phyloP scores from a whole-genome alignment of 176 grass and related monocot species.

The Zoysia japonica region DNA sequence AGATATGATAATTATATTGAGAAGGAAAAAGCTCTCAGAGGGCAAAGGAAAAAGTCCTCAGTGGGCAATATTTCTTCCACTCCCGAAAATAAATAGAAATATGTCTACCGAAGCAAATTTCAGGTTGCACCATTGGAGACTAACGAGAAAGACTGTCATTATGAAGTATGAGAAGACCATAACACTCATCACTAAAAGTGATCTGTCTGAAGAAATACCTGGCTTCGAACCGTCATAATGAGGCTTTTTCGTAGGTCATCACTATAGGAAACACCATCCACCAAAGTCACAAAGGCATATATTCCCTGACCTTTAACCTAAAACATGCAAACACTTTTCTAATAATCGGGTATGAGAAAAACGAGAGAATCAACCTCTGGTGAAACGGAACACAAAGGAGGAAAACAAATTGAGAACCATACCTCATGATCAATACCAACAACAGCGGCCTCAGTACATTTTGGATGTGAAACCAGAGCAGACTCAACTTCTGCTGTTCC shows the following conservation, averaged over 20 bases:
- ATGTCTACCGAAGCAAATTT: neutral
- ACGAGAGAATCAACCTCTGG: neutral
- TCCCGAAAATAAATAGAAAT: neutral
- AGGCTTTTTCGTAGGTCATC: constrained; percentile 92
- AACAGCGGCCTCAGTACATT: constrained; percentile 90
- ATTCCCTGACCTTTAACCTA: constrained; percentile 98
- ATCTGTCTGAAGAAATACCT: constrained; percentile 53
- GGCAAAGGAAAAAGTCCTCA: neutral
- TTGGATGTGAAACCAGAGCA: constrained; percentile 88
- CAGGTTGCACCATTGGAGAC: neutral
- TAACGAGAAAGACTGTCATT: neutral
- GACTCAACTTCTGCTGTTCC: constrained; percentile 98
- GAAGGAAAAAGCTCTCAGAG: neutral
- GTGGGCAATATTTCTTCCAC: neutral
- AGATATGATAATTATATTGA: neutral
- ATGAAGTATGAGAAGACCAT: neutral
- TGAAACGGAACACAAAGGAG: neutral
- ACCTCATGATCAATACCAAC: constrained; percentile 99
- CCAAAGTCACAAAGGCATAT: constrained; percentile 93
- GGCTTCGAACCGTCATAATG: constrained; percentile 67
- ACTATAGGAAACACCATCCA: constrained; percentile 81
- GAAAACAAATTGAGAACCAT: neutral
- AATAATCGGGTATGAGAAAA: constrained; percentile 27
- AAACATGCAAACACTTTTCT: constrained; percentile 17
- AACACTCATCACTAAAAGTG: neutral